phyloP scores from a whole-genome alignment of 768 basidiomycete species.

The Candolleomyces eurysporus region DNA sequence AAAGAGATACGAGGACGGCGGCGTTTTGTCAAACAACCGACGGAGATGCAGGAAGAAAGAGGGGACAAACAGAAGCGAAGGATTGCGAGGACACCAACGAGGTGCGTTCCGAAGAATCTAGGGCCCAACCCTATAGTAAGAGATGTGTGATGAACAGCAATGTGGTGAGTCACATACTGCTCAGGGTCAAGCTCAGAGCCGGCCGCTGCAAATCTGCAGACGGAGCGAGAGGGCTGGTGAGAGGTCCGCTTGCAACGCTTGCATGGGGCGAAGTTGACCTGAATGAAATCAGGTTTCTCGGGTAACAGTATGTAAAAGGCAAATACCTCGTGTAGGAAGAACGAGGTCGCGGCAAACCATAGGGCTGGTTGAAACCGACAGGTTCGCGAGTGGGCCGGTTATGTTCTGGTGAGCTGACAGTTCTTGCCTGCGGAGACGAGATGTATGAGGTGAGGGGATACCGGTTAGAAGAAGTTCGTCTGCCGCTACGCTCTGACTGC shows the following conservation, averaged over 20 bases:
- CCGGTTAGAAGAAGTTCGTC: background rate
- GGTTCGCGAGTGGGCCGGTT: background rate
- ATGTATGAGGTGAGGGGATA: background rate
- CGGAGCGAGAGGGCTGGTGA: too few relatives aligned
- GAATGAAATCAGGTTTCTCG: too few relatives aligned
- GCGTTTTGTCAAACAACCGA: background rate
- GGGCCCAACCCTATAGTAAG: too few relatives aligned
- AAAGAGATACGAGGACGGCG: background rate
- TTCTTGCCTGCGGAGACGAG: background rate
- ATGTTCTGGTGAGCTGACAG: slow-evolving; percentile 2
- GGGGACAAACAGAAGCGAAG: background rate
- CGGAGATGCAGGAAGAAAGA: background rate
- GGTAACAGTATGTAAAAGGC: background rate
- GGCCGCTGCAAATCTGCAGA: background rate
- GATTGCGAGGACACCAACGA: too few relatives aligned
- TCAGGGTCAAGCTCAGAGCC: background rate
- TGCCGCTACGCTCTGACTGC: background rate
- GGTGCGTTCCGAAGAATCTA: too few relatives aligned
- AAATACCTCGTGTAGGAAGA: background rate
- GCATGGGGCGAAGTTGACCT: too few relatives aligned
- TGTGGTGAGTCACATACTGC: background rate
- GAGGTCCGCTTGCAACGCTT: too few relatives aligned
- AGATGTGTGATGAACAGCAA: background rate
- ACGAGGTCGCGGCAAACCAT: background rate
- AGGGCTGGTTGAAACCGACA: background rate